These are phyloP conservation scores for Rubus idaeus DNA, from an alignment of 306 rosid species.

Conservation along the genomic window DNA sequence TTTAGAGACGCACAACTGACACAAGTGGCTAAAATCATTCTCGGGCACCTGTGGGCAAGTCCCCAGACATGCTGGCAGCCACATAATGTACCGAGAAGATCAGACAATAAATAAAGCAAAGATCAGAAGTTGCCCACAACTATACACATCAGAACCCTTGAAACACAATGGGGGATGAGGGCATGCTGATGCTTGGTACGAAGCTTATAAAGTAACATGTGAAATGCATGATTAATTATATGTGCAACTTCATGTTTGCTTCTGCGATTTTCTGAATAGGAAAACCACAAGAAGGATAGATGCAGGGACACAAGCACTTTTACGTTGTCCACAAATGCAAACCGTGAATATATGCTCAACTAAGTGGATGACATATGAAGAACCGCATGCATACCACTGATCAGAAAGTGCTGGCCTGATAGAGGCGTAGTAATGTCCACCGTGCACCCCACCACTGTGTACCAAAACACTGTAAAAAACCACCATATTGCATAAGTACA, in stretches of 20 bases:
- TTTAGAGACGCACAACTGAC: too few relatives aligned
- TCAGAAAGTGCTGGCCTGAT: constrained; percentile 96
- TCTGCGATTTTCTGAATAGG: not conserved
- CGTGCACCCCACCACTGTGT: constrained; percentile 99
- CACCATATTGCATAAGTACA: constrained; percentile 7
- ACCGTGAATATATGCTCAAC: not conserved
- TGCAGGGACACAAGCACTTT: not conserved
- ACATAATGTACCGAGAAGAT: too few relatives aligned
- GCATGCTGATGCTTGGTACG: too few relatives aligned
- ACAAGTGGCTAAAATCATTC: too few relatives aligned
- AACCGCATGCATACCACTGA: constrained; percentile 61
- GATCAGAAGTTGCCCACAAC: too few relatives aligned
- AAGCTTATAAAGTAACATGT: too few relatives aligned
- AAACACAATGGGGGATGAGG: too few relatives aligned
- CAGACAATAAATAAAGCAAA: too few relatives aligned
- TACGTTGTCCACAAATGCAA: constrained; percentile 1
- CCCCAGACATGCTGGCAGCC: too few relatives aligned
- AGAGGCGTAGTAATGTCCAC: constrained; percentile 97
- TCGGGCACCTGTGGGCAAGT: too few relatives aligned
- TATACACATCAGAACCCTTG: too few relatives aligned
- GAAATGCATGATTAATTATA: too few relatives aligned
- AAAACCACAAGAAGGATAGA: constrained; percentile 3
- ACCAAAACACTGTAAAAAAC: constrained; percentile 80
- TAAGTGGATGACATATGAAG: constrained; percentile 3
- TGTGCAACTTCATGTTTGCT: not conserved